Conservation (phyloP, 2,329 filamentous ascomycete genomes). For the Paracamarosporium sp. region DNA sequence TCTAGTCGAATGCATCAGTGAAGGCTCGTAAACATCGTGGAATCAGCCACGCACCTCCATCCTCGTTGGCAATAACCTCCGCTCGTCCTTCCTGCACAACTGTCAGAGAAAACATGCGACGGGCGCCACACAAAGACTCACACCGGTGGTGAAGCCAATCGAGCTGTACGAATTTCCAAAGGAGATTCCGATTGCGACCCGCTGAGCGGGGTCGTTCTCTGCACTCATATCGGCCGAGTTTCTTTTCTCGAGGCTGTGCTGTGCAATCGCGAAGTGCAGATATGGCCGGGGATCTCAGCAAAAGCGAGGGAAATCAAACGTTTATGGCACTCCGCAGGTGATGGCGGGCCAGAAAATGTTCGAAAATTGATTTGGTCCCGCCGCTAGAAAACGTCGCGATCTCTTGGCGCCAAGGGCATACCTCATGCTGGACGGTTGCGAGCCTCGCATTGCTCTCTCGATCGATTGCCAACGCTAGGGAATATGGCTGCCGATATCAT, state of each 20-base stretch:
- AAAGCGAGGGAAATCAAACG: not conserved
- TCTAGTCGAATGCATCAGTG: conserved; percentile 60
- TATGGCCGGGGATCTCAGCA: too few relatives aligned
- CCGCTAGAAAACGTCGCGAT: conserved; percentile 18
- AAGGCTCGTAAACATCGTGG: conserved; percentile 8
- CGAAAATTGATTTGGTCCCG: conserved; percentile 3
- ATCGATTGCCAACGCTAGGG: conserved; percentile 5
- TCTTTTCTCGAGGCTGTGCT: not conserved
- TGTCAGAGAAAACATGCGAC: conserved; percentile 2
- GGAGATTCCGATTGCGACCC: conserved; percentile 87
- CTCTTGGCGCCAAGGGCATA: conserved; percentile 12
- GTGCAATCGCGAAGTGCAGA: not conserved
- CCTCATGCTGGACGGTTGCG: not conserved
- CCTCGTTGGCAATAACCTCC: conserved; percentile 98
- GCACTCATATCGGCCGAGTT: conserved; percentile 53
- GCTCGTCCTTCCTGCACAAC: conserved; percentile 79
- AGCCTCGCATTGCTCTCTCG: not conserved
- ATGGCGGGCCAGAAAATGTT: not conserved
- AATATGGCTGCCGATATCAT: conserved; percentile 62
- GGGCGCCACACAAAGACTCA: conserved; percentile 47
- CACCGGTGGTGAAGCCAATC: conserved; percentile 82
- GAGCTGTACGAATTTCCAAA: conserved; percentile 99
- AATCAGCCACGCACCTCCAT: conserved; percentile 73
- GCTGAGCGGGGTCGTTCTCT: conserved; percentile 59
- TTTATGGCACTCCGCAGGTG: not conserved